Conservation (phyloP, 805 yeast species). For the Zygosaccharomyces bisporus region DNA sequence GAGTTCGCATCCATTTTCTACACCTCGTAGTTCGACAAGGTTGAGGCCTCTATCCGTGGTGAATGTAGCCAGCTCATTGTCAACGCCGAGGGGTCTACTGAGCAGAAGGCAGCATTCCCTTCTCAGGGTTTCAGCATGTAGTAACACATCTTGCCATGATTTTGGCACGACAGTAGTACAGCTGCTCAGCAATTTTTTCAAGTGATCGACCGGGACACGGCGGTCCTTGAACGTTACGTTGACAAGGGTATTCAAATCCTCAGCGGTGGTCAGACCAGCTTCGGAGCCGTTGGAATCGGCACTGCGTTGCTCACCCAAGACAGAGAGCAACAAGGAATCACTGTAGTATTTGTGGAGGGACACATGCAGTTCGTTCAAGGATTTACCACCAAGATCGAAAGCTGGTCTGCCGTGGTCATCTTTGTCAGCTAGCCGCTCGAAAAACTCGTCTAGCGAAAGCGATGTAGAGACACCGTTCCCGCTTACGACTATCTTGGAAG, state of each 20-base stretch:
- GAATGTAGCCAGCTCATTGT: background rate
- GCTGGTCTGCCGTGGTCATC: background rate
- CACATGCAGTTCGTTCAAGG: constrained; percentile 26
- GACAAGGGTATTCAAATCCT: constrained; percentile 2
- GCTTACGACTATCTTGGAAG: constrained; percentile 48
- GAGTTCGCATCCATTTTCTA: constrained; percentile 5
- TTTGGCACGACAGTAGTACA: background rate
- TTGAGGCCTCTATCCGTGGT: constrained; percentile 9
- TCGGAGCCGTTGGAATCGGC: background rate
- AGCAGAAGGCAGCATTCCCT: constrained; percentile 1
- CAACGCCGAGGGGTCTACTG: background rate
- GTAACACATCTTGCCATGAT: background rate
- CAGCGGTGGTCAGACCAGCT: background rate
- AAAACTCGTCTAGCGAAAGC: constrained; percentile 34
- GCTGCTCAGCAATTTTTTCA: background rate
- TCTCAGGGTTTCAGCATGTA: background rate
- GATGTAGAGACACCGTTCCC: constrained; percentile 34
- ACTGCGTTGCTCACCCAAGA: constrained; percentile 1
- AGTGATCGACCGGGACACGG: background rate
- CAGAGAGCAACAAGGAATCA: constrained; percentile 42
- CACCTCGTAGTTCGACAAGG: constrained; percentile 7
- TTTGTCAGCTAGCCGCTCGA: background rate
- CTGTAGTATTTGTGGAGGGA: constrained; percentile 47
- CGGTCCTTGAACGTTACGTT: background rate
- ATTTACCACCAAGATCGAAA: background rate